Evolutionary conservation across 2,329 filamentous ascomycete genomes (phyloP).

Genomic region (Botryotinia globosa): DNA sequence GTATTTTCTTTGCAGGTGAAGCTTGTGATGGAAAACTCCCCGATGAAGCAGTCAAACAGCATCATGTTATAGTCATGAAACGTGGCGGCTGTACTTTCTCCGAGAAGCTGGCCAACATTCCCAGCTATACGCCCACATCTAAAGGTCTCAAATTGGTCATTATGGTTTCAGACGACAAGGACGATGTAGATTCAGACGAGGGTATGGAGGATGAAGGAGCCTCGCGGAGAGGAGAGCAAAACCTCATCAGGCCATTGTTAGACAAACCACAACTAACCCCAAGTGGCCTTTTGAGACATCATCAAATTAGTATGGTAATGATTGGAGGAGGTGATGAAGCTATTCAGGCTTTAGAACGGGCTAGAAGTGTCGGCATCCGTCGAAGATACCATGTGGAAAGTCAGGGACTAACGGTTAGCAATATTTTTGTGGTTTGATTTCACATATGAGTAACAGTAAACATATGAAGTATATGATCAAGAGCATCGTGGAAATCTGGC

Average conservation of each 20-base stretch:
- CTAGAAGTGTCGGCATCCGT: slow-evolving; percentile 70
- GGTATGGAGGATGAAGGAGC: slow-evolving; percentile 34
- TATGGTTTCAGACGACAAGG: slow-evolving; percentile 59
- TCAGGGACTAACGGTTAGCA: slow-evolving; percentile 73
- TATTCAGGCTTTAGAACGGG: slow-evolving; percentile 60
- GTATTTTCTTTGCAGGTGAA: slow-evolving; percentile 67
- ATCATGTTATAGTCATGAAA: slow-evolving; percentile 79
- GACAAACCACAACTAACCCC: slow-evolving; percentile 62
- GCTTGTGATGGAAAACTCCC: slow-evolving; percentile 59
- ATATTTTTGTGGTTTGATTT: slow-evolving; percentile 60
- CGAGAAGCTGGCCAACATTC: slow-evolving; percentile 81
- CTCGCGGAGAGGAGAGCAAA: slow-evolving; percentile 39
- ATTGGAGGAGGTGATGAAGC: slow-evolving; percentile 67
- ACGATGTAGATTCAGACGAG: slow-evolving; percentile 24
- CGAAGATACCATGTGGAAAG: slow-evolving; percentile 78
- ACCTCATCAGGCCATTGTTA: slow-evolving; percentile 61
- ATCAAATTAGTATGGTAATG: slow-evolving; percentile 81
- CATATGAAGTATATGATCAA: background rate
- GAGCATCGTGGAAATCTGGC: background rate
- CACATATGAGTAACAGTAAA: background rate
- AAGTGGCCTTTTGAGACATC: slow-evolving; percentile 40
- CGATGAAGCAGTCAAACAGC: slow-evolving; percentile 47
- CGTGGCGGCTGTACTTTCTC: slow-evolving; percentile 84
- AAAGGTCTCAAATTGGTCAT: slow-evolving; percentile 75
- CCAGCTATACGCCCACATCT: slow-evolving; percentile 63